Evolutionary conservation across 768 basidiomycete species (phyloP).

Genomic region (Sporobolomyces phaffii): DNA sequence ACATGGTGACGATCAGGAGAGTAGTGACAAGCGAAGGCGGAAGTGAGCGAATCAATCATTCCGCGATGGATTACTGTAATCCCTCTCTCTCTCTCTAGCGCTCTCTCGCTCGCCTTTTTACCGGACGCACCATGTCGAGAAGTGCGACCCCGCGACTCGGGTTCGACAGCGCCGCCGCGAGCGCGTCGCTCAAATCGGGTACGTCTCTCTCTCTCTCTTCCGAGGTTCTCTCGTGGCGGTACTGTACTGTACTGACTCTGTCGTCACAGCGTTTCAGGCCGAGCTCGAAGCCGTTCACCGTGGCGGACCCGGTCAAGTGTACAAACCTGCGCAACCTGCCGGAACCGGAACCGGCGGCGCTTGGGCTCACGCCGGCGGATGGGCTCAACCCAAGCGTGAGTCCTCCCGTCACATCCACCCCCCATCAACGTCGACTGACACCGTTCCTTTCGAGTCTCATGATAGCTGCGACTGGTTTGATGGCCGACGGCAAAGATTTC

Average conservation of each 20-base stretch:
- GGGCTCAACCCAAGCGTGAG: constrained; percentile 27
- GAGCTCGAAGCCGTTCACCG: constrained; percentile 25
- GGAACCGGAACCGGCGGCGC: constrained; percentile 3
- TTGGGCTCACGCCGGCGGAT: not conserved
- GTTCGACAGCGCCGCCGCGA: not conserved
- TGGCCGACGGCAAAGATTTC: constrained; percentile 28
- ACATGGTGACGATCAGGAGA: constrained; percentile 1
- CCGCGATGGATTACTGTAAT: no score
- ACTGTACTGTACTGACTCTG: not conserved
- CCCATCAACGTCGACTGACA: not conserved
- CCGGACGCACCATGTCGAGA: not conserved
- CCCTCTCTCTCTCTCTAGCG: not conserved
- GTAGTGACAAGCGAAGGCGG: not conserved
- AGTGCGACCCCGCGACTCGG: not conserved
- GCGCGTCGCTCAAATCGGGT: constrained; percentile 5
- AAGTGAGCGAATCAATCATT: not conserved
- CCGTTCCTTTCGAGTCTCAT: not conserved
- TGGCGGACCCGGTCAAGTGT: not conserved
- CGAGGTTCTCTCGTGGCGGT: not conserved
- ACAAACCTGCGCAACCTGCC: not conserved
- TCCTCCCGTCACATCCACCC: not conserved
- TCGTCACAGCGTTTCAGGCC: constrained; percentile 6
- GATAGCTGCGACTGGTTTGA: constrained; percentile 5
- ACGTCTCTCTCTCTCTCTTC: not conserved
- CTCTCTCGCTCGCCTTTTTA: not conserved